Evolutionary conservation across 1,284 basidiomycete species (phyloP).

Genomic region (Bjerkandera adusta): DNA sequence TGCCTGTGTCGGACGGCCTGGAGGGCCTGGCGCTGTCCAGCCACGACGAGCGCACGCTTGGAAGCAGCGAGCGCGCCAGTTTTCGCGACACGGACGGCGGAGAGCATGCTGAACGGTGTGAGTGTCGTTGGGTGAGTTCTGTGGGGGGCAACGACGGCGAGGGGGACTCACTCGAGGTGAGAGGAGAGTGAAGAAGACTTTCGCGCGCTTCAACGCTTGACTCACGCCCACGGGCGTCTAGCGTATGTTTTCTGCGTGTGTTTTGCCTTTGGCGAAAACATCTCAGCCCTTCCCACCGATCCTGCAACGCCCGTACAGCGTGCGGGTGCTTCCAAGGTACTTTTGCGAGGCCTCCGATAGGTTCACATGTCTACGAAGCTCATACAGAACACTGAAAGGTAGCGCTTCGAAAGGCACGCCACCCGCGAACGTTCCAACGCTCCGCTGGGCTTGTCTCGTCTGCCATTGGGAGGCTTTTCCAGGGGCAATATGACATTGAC

Average conservation of each 20-base stretch:
- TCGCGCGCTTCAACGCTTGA: background rate
- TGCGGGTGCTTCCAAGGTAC: no score
- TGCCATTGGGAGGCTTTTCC: no score
- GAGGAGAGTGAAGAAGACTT: background rate
- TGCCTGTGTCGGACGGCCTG: constrained; percentile 35
- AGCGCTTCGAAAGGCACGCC: no score
- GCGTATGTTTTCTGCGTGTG: background rate
- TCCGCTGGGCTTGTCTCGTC: no score
- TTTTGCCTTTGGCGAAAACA: background rate
- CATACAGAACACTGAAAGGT: no score
- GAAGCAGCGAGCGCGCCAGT: constrained; percentile 16
- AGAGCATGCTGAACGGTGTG: constrained; percentile 21
- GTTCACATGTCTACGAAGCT: no score
- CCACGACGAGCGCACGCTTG: constrained; percentile 37
- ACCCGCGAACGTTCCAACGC: no score
- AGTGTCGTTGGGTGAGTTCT: background rate
- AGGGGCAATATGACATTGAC: no score
- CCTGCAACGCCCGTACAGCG: background rate
- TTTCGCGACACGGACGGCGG: constrained; percentile 21
- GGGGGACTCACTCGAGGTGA: background rate
- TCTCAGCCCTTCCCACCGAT: background rate
- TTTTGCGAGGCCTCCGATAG: no score
- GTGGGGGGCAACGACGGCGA: background rate
- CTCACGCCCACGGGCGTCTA: background rate
- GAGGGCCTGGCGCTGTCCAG: constrained; percentile 47